A percentile compares a stretch with the other conserved stretches of the same genome.
phyloP scores from a whole-genome alignment of 441 rosid genomes.

The Gossypium trilobum region DNA sequence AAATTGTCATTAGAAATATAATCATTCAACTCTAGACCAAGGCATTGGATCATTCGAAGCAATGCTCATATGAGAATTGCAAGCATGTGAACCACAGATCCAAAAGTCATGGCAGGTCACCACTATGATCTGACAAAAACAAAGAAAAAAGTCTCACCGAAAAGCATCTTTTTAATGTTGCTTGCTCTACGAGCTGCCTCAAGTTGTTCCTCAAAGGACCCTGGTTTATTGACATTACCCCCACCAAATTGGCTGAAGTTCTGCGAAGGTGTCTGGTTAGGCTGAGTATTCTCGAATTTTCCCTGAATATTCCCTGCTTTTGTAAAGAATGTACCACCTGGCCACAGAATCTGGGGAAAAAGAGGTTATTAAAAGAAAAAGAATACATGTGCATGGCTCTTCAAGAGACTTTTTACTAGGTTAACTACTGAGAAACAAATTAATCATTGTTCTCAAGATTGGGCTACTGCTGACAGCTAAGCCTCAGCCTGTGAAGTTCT shows the following conservation, averaged over 20 bases:
- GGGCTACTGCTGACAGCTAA: not conserved
- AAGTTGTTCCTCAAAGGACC: conserved; percentile 66
- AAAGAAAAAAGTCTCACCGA: conserved; percentile 39
- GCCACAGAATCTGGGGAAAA: conserved; percentile 69
- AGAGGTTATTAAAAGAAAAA: conserved; percentile 9
- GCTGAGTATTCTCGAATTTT: conserved; percentile 27
- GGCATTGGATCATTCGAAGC: not conserved
- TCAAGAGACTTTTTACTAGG: not conserved
- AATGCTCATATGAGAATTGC: not conserved
- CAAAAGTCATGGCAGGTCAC: not conserved
- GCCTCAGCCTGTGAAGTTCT: too few relatives aligned
- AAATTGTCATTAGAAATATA: not conserved
- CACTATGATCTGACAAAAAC: not conserved
- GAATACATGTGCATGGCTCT: not conserved
- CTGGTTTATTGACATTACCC: conserved; percentile 42
- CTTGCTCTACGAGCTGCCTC: conserved; percentile 86
- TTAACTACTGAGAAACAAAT: not conserved
- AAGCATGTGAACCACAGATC: not conserved
- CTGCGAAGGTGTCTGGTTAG: conserved; percentile 30
- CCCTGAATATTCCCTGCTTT: conserved; percentile 31
- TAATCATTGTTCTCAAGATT: not conserved
- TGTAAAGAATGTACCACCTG: conserved; percentile 73
- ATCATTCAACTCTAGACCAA: not conserved
- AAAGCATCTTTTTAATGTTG: conserved; percentile 71
- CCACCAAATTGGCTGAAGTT: conserved; percentile 44